Base-by-base conservation (phyloP, 805 yeast genomes). In the Candida michaelii region DNA sequence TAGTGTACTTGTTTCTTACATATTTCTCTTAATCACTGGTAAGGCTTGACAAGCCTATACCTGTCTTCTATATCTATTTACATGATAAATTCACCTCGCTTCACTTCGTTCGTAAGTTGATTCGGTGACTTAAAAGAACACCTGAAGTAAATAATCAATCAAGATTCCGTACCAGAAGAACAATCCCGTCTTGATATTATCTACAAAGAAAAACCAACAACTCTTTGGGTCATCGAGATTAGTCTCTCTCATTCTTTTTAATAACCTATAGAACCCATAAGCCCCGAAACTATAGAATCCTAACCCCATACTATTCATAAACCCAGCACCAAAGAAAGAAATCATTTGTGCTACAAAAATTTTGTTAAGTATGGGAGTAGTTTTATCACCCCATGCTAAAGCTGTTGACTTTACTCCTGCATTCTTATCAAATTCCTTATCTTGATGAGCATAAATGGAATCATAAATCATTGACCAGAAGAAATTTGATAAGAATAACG, bases 341-440 rank as follows among this genome's bases (percentile, higher is more conserved):
- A 76, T 76, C 49, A 85, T 71, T 64, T 93, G 99, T 0, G 80
- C 80, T 1, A 71, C 69, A 5, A 88, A 77, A 49, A 89, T 59
- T 0, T 77, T 82, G 34, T 78, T 71, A 54, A 86, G 71, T 31
- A 89, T 79, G 9, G 80, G 74, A 59, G 85, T 89, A 0, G 96
- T 78, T 24, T 78, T 74, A 16, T 76, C 77, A 7, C 95, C 95
- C 99, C 99, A 95, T 2, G 86, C 90, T 51, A 93, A 74, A 6
- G 99, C 99, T 0, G 98, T 89, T 1, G 96, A 87, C 62, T 89
- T 89, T 52, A 93, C 85, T 15, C 99, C 99, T 0, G 96, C 97
- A 44, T 77, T 73, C 40, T 87, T 67, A 64, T 93, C 99, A 56
- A 84, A 93, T 40, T 62, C 66, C 66, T 93, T 93, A 64, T 93